Conservation (phyloP, 306 rosid genomes). For the Sechiopsis laciniata region DNA sequence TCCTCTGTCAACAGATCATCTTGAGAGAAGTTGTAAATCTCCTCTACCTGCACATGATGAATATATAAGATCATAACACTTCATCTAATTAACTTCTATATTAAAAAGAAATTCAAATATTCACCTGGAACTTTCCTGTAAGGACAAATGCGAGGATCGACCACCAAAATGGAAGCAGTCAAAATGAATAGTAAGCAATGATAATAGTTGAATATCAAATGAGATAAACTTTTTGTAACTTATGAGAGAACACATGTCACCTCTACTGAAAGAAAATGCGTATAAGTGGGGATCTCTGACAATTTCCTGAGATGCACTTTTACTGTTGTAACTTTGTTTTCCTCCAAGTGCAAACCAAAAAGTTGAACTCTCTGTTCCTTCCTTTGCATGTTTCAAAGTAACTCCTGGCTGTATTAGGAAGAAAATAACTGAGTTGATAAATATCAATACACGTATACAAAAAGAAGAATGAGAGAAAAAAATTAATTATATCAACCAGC, state of each 20-base stretch:
- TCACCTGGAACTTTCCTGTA: constrained; percentile 93
- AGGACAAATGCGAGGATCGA: constrained; percentile 29
- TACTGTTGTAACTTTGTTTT: constrained; percentile 69
- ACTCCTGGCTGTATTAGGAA: constrained; percentile 75
- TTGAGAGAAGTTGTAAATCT: constrained; percentile 80
- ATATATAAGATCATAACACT: constrained; percentile 26
- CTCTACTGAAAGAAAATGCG: constrained; percentile 65
- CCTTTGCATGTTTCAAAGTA: constrained; percentile 78
- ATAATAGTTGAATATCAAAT: constrained; percentile 21
- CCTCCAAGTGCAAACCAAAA: constrained; percentile 98
- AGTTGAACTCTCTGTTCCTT: constrained; percentile 95
- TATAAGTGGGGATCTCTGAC: constrained; percentile 88
- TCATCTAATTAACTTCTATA: constrained; percentile 16
- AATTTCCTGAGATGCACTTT: constrained; percentile 53
- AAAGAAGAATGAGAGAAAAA: not conserved
- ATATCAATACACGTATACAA: not conserved
- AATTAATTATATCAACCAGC: no score
- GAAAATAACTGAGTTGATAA: constrained; percentile 10
- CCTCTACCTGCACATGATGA: constrained; percentile 60
- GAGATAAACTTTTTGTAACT: constrained; percentile 17
- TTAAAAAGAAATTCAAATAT: constrained; percentile 24
- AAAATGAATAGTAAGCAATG: constrained; percentile 32
- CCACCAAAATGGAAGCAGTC: constrained; percentile 34
- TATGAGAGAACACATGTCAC: constrained; percentile 33
- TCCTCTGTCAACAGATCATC: constrained; percentile 95